These are phyloP conservation scores for Mucor circinelloides DNA, from an alignment of 371 early-diverging fungal genomes.

Conservation along the genomic window DNA sequence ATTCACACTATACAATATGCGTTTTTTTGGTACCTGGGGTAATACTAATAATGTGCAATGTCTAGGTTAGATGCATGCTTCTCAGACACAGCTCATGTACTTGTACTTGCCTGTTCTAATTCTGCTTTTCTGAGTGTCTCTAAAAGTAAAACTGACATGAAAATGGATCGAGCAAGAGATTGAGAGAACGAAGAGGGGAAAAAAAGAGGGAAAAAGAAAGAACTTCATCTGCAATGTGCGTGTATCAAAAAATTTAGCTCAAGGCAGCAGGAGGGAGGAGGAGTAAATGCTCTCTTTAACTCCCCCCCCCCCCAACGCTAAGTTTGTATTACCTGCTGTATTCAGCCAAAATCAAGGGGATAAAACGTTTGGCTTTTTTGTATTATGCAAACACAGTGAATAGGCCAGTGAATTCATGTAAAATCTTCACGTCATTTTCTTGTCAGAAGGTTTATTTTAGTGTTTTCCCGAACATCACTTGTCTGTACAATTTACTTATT, in stretches of 20 bases:
- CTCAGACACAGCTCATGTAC: not conserved
- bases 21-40: slow-evolving; percentile 21
- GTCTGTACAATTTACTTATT: slow-evolving; percentile 6
- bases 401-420: not conserved
- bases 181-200: not conserved
- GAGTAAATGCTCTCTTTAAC: no score
- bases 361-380: not conserved
- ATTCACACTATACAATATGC: not conserved
- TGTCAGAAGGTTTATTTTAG: slow-evolving; percentile 6
- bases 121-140: slow-evolving; percentile 45
- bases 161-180: not conserved
- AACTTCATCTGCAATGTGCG: not conserved
- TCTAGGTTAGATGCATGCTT: not conserved
- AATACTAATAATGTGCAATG: slow-evolving; percentile 19
- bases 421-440: slow-evolving; percentile 5
- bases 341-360: not conserved
- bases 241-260: not conserved
- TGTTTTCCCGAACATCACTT: slow-evolving; percentile 3
- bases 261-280: not conserved
- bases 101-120: slow-evolving; percentile 36
- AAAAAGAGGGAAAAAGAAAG: not conserved
- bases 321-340: not conserved
- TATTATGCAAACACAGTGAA: slow-evolving; percentile 3
- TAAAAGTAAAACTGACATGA: slow-evolving; percentile 31
- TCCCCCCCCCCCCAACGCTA: not conserved